A percentile compares a stretch with the other conserved stretches of the same genome.
These are phyloP conservation scores for Hypoxylon subgilvum DNA, from an alignment of 495 filamentous ascomycete species.

Conservation along the genomic window DNA sequence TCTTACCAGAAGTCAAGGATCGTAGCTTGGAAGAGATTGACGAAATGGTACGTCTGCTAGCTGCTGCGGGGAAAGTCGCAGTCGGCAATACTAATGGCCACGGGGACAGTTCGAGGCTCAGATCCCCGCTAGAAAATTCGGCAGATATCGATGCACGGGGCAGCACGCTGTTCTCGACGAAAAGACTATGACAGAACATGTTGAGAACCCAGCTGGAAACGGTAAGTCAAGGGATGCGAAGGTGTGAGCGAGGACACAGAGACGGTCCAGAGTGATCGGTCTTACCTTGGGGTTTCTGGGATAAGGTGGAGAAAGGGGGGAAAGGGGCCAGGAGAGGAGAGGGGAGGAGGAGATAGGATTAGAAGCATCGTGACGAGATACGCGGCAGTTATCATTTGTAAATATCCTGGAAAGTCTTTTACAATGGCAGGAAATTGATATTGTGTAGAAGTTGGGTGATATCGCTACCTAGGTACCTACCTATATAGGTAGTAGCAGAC, in stretches of 20 bases:
- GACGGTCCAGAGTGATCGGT: too few species aligned
- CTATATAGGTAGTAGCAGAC: too few species aligned
- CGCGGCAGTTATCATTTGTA: too few species aligned
- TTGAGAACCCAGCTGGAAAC: slow-evolving; percentile 16
- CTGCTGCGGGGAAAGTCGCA: background rate
- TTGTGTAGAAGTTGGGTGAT: too few species aligned
- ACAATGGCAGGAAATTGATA: background rate
- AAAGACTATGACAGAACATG: slow-evolving; percentile 23
- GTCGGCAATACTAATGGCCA: background rate
- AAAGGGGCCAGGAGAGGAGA: too few species aligned
- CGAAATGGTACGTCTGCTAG: slow-evolving; percentile 51
- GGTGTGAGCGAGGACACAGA: background rate
- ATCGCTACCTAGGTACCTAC: too few species aligned
- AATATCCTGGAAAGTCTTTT: background rate
- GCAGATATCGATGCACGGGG: slow-evolving; percentile 51
- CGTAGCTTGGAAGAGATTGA: slow-evolving; percentile 61
- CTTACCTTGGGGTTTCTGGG: too few species aligned
- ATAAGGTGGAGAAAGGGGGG: too few species aligned
- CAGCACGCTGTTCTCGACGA: slow-evolving; percentile 25
- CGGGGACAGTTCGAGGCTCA: slow-evolving; percentile 50
- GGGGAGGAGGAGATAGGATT: too few species aligned
- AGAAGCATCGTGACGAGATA: too few species aligned
- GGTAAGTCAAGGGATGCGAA: slow-evolving; percentile 1
- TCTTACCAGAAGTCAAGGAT: slow-evolving; percentile 61
- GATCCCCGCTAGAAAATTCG: slow-evolving; percentile 55